A percentile compares a stretch with the other conserved stretches of the same genome.
phyloP scores from a whole-genome alignment of 2,329 filamentous ascomycete species.

The Epichloe sibirici region DNA sequence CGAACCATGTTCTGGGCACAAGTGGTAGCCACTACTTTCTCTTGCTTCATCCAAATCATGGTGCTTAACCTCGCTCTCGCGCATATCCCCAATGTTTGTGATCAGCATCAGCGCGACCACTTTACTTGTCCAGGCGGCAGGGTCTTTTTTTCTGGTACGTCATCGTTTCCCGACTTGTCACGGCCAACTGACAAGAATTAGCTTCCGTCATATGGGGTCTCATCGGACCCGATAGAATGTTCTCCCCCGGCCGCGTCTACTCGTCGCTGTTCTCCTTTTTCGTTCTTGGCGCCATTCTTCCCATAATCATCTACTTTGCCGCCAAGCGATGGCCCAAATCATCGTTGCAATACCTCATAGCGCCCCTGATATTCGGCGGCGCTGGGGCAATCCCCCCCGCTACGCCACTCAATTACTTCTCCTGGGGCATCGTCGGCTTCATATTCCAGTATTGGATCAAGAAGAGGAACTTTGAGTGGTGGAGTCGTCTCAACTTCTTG shows the following conservation, averaged over 20 bases:
- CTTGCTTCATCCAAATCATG: conserved; percentile 52
- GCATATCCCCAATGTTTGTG: conserved; percentile 53
- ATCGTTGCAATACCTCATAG: conserved; percentile 40
- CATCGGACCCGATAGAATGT: conserved; percentile 51
- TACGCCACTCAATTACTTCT: conserved; percentile 60
- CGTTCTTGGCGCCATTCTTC: conserved; percentile 38
- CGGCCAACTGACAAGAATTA: conserved; percentile 5
- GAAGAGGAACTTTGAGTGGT: conserved; percentile 53
- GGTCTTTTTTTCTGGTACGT: conserved; percentile 49
- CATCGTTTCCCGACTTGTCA: neutral
- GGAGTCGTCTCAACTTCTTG: conserved; percentile 62
- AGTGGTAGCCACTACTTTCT: conserved; percentile 52
- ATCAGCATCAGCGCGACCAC: conserved; percentile 39
- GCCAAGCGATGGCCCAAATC: conserved; percentile 39
- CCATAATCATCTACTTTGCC: conserved; percentile 38
- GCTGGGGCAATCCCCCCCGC: conserved; percentile 49
- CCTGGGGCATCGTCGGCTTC: conserved; percentile 61
- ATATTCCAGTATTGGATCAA: conserved; percentile 59
- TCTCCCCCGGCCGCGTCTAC: conserved; percentile 51
- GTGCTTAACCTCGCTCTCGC: conserved; percentile 50
- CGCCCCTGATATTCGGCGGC: conserved; percentile 51
- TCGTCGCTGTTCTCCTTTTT: conserved; percentile 49
- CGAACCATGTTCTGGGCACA: conserved; percentile 55
- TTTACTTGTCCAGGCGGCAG: conserved; percentile 53
- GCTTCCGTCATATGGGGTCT: conserved; percentile 58